Base-by-base conservation (phyloP, 2,329 filamentous ascomycete species). In the Cryphonectria radicalis region DNA sequence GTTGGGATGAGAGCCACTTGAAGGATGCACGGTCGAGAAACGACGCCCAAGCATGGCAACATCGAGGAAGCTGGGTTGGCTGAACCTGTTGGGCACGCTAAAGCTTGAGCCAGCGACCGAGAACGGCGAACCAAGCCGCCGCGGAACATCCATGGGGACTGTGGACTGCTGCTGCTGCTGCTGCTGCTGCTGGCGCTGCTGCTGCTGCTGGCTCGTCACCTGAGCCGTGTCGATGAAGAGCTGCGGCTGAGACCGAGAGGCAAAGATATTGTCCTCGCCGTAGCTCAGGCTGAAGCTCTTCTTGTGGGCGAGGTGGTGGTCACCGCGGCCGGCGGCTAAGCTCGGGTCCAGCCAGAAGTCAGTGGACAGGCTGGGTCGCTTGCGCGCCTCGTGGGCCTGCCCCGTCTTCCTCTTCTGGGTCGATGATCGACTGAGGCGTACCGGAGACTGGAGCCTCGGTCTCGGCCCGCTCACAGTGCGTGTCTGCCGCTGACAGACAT, bases 91-190 rank as follows among this genome's bases (percentile, higher is more conserved):
- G n/a, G 89, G 89, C 73, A 90, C 89, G 63, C 89, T 90, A 76
- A 88, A 84, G 78, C 86, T 89, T 17, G 85, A 82, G 69, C 79
- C 82, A 13, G 82, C 77, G 46, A 82, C 82, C 10, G 84, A 81
- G 73, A 91, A 91, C 0, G 89, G 89, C 6, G 89, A 91, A 42
- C 89, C 87, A 4, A 91, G 82, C 8, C 88, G 84, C 19, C 84
- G 81, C 57, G 84, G 85, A 1, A 80, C 50, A 2, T 78, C 78
- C 1, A 78, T 76, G 8, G 82, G 80, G 28, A 79, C 73, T 35
- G 75, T 77, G 75, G 77, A 50, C 60, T 74, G 74, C 40, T 76
- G 76, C 37, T 8, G 37, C 37, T 40, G 59, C 50, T 76, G 37
- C 37, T 8, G 37, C 37, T 8, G 37, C 37, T 40, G 37, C 37